Percentiles rank a stretch among this genome's conserved stretches.
These are phyloP conservation scores for Mycena citricolor DNA, from an alignment of 1,284 basidiomycete genomes.

Conservation along the genomic window DNA sequence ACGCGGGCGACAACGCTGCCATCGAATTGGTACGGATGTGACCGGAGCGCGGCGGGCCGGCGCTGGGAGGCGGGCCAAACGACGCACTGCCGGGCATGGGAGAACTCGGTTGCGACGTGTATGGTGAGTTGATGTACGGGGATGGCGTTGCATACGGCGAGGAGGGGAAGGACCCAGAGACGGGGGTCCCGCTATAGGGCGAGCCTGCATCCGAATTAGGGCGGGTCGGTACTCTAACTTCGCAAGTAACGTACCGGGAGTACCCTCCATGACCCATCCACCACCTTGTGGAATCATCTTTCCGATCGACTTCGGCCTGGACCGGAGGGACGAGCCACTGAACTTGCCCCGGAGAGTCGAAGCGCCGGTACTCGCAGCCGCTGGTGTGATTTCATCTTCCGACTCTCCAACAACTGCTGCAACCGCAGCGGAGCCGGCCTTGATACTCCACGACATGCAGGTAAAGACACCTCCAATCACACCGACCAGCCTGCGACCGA, in stretches of 20 bases:
- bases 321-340: constrained; percentile 43
- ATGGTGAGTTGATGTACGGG: constrained; percentile 10
- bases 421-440: constrained; percentile 63
- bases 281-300: constrained; percentile 36
- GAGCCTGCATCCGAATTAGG: constrained; percentile 7
- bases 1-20: too few relatives aligned
- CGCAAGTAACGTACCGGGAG: constrained; percentile 10
- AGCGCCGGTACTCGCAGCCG: constrained; percentile 4
- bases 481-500: constrained; percentile 55
- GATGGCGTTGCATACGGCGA: constrained; percentile 1
- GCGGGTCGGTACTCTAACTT: too few relatives aligned
- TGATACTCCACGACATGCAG: constrained; percentile 75
- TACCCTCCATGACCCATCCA: constrained; percentile 43
- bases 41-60: too few relatives aligned
- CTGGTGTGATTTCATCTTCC: constrained; percentile 16
- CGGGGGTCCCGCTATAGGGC: constrained; percentile 15
- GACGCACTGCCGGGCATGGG: too few relatives aligned
- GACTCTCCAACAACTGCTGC: constrained; percentile 61
- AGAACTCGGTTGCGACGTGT: too few relatives aligned
- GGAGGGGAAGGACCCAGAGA: constrained; percentile 3
- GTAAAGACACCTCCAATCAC: constrained; percentile 83
- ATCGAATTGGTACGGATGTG: too few relatives aligned
- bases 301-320: constrained; percentile 40
- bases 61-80: too few relatives aligned
- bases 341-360: constrained; percentile 32